These are phyloP conservation scores for Tolypocladium cylindrosporum DNA, from an alignment of 2,329 filamentous ascomycete genomes.

Conservation along the genomic window DNA sequence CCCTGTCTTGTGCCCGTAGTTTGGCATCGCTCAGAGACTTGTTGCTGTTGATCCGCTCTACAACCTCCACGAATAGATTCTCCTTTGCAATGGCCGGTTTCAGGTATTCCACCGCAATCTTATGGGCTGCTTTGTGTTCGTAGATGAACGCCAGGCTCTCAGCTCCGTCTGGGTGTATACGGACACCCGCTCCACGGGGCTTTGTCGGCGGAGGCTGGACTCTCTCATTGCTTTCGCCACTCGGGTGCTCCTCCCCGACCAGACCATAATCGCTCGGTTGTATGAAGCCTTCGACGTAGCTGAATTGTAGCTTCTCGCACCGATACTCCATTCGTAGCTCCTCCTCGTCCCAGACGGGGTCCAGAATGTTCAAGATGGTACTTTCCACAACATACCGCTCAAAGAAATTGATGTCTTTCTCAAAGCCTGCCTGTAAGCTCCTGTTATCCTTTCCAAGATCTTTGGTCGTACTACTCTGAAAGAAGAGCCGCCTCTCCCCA, in stretches of 20 bases:
- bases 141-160: slow-evolving; percentile 3
- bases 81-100: slow-evolving; percentile 3
- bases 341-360: slow-evolving; percentile 2
- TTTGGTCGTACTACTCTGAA: slow-evolving; percentile 2
- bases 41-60: slow-evolving; percentile 2
- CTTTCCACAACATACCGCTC: slow-evolving; percentile 2
- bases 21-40: background rate
- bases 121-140: slow-evolving; percentile 7
- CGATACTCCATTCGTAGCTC: slow-evolving; percentile 1
- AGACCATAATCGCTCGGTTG: slow-evolving; percentile 3
- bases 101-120: background rate
- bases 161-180: slow-evolving; percentile 3
- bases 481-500: slow-evolving; percentile 6
- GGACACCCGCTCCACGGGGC: slow-evolving; percentile 6
- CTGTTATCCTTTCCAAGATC: background rate
- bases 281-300: slow-evolving; percentile 5
- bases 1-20: background rate
- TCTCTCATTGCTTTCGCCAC: slow-evolving; percentile 5
- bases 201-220: background rate
- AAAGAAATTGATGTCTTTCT: background rate
- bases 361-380: slow-evolving; percentile 5
- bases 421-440: background rate
- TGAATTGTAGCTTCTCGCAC: slow-evolving; percentile 2
- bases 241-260: slow-evolving; percentile 4
- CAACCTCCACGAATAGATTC: slow-evolving; percentile 6